Percentiles rank a stretch among this genome's conserved stretches.
phyloP scores from a whole-genome alignment of 2,329 filamentous ascomycete species.

The Daldinia sp. region DNA sequence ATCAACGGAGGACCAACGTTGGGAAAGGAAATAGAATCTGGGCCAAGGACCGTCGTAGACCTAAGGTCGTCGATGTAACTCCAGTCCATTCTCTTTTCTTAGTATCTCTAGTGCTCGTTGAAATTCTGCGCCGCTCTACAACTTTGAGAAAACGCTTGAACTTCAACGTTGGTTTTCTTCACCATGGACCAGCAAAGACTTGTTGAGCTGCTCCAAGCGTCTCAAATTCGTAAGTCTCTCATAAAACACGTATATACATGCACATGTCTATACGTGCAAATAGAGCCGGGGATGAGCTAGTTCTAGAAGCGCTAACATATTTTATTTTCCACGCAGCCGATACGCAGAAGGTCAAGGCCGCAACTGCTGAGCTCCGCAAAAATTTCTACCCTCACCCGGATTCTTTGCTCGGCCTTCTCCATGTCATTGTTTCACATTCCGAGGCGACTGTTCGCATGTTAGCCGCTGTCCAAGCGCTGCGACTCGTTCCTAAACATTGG shows the following conservation, averaged over 20 bases:
- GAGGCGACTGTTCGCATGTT: constrained; percentile 83
- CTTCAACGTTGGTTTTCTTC: constrained; percentile 18
- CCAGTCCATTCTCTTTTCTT: constrained; percentile 17
- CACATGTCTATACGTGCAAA: background rate
- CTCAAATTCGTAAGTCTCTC: constrained; percentile 80
- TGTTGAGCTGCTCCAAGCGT: constrained; percentile 85
- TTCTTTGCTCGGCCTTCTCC: constrained; percentile 86
- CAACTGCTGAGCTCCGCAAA: constrained; percentile 90
- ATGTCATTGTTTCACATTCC: constrained; percentile 85
- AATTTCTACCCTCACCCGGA: constrained; percentile 90
- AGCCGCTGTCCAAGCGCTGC: constrained; percentile 88
- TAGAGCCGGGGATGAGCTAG: background rate
- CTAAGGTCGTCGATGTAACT: constrained; percentile 37
- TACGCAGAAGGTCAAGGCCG: constrained; percentile 88
- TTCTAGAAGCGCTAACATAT: constrained; percentile 51
- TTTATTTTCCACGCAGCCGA: constrained; percentile 71
- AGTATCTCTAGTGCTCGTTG: constrained; percentile 9
- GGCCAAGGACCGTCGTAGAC: constrained; percentile 36
- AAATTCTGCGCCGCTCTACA: background rate
- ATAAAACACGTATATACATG: background rate
- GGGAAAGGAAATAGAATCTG: constrained; percentile 15
- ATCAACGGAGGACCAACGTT: constrained; percentile 7
- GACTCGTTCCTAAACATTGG: constrained; percentile 90
- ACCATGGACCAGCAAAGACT: constrained; percentile 86
- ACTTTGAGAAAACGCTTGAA: background rate